A percentile compares a stretch with the other conserved stretches of the same genome.
Evolutionary conservation across 768 basidiomycete species (phyloP).

Genomic region (Exidia glandulosa): DNA sequence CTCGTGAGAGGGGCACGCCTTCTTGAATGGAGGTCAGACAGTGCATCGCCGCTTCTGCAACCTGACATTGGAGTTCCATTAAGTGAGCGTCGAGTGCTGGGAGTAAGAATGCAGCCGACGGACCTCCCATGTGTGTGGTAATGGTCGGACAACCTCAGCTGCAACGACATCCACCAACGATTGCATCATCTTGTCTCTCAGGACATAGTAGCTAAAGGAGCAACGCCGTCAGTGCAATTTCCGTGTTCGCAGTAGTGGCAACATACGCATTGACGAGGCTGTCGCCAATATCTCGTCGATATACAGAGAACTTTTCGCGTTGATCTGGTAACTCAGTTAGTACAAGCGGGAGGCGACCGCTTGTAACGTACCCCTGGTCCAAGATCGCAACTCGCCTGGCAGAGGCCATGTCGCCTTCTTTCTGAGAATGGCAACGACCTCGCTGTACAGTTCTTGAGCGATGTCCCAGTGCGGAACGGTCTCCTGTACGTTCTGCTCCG

Average conservation of each 20-base stretch:
- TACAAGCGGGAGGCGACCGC: slow-evolving; percentile 4
- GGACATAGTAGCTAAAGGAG: slow-evolving; percentile 79
- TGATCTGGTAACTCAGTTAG: slow-evolving; percentile 41
- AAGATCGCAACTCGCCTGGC: slow-evolving; percentile 28
- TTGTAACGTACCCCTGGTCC: slow-evolving; percentile 50
- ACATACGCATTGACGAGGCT: slow-evolving; percentile 81
- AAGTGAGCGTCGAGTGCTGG: background rate
- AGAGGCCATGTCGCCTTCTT: slow-evolving; percentile 70
- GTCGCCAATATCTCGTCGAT: slow-evolving; percentile 78
- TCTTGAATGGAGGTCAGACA: slow-evolving; percentile 83
- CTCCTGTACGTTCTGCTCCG: slow-evolving; percentile 7
- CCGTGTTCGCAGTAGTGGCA: too few relatives aligned
- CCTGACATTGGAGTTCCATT: too few relatives aligned
- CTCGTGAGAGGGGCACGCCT: slow-evolving; percentile 46
- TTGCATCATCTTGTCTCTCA: slow-evolving; percentile 72
- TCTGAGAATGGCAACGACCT: slow-evolving; percentile 60
- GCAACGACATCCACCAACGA: slow-evolving; percentile 54
- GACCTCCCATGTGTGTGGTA: slow-evolving; percentile 68
- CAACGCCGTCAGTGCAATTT: too few relatives aligned
- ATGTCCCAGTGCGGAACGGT: slow-evolving; percentile 9
- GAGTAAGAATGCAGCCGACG: slow-evolving; percentile 8
- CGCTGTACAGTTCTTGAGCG: slow-evolving; percentile 67
- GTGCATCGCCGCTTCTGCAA: slow-evolving; percentile 78
- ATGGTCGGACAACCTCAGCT: slow-evolving; percentile 36
- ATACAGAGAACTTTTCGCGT: slow-evolving; percentile 60